Evolutionary conservation across 768 basidiomycete species (phyloP).

Genomic region (Phlebiopsis flavidoalba): DNA sequence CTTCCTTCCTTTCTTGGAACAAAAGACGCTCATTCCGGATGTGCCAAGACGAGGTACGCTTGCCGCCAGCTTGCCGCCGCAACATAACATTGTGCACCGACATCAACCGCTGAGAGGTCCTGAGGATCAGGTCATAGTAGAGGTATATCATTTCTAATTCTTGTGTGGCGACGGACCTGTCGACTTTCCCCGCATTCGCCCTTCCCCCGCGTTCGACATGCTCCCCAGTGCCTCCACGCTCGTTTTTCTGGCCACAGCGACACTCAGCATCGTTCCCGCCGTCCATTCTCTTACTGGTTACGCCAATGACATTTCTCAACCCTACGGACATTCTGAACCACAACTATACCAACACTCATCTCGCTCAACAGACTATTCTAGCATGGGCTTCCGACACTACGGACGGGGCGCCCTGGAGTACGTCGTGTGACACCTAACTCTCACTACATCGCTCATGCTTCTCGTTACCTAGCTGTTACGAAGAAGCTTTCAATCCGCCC

Average conservation of each 20-base stretch:
- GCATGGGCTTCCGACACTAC: conserved; percentile 42
- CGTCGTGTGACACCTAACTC: not conserved
- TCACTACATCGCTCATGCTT: not conserved
- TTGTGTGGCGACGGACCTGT: not conserved
- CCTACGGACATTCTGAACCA: conserved; percentile 42
- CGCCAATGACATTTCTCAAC: conserved; percentile 52
- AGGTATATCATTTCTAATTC: not conserved
- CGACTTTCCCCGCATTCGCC: not conserved
- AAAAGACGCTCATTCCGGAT: not conserved
- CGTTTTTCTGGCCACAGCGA: conserved; percentile 1
- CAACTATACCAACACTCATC: conserved; percentile 37
- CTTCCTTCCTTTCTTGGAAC: not conserved
- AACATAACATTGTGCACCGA: not conserved
- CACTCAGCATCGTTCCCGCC: conserved; percentile 5
- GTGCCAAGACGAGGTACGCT: not conserved
- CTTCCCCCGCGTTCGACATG: not conserved
- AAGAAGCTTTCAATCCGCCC: conserved; percentile 40
- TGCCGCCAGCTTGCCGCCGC: not conserved
- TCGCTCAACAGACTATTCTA: conserved; percentile 42
- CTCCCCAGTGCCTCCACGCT: not conserved
- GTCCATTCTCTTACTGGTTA: conserved; percentile 34
- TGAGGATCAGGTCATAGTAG: not conserved
- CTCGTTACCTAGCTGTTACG: conserved; percentile 36
- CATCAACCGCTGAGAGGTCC: not conserved
- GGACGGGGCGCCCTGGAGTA: conserved; percentile 51